These are phyloP conservation scores for Exophiala xenobiotica DNA, from an alignment of 2,329 filamentous ascomycete species.

Conservation along the genomic window DNA sequence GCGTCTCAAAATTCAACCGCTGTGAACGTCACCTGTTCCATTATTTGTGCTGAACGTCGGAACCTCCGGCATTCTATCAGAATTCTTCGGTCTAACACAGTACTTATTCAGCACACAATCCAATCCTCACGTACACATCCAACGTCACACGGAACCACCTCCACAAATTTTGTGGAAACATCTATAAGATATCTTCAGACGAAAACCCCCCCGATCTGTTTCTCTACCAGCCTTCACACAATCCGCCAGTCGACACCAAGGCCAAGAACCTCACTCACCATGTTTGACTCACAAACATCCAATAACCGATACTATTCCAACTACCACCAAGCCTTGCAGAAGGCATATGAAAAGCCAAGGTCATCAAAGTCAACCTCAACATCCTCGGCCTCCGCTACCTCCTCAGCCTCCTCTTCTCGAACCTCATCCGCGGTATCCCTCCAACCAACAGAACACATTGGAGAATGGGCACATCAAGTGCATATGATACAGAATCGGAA, in stretches of 20 bases:
- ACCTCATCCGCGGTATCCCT: conserved; percentile 23
- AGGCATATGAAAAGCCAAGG: not conserved
- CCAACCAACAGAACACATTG: conserved; percentile 24
- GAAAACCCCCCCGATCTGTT: not conserved
- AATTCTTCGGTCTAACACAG: not conserved
- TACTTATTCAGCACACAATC: not conserved
- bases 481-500: conserved; percentile 28
- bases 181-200: conserved; percentile 1
- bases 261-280: conserved; percentile 1
- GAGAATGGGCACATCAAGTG: conserved; percentile 31
- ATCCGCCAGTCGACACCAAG: no score
- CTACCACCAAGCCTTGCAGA: conserved; percentile 13
- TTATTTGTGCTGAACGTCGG: not conserved
- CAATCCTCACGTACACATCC: not conserved
- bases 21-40: not conserved
- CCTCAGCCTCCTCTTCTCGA: conserved; percentile 21
- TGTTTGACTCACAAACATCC: conserved; percentile 12
- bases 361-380: conserved; percentile 12
- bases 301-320: conserved; percentile 16
- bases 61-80: not conserved
- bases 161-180: not conserved
- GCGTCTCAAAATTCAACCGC: not conserved
- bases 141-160: not conserved
- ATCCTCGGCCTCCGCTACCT: conserved; percentile 13
- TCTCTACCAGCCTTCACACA: not conserved